A percentile compares a stretch with the other conserved stretches of the same genome.
Evolutionary conservation across 805 yeast species (phyloP).

Genomic region (Priceomyces medius): DNA sequence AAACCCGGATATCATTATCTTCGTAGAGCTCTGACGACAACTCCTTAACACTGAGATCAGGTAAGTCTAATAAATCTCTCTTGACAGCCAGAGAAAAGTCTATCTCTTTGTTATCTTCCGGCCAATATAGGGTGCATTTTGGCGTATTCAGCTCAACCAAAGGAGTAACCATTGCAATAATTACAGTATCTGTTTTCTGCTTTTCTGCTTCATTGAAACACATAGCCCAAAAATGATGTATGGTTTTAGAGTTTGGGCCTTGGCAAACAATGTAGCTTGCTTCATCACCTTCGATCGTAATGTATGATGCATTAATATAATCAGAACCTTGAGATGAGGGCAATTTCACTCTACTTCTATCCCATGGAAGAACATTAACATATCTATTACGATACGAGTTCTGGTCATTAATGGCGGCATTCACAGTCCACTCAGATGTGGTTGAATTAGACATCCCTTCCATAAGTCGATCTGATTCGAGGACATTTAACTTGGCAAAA

Average conservation of each 20-base stretch:
- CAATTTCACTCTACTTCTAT: slow-evolving; percentile 31
- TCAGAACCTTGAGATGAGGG: slow-evolving; percentile 22
- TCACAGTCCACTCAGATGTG: slow-evolving; percentile 8
- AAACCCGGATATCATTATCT: slow-evolving; percentile 23
- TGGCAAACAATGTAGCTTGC: slow-evolving; percentile 65
- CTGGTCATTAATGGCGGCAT: slow-evolving; percentile 2
- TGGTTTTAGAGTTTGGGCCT: slow-evolving; percentile 51
- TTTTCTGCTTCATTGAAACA: slow-evolving; percentile 32
- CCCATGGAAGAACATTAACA: slow-evolving; percentile 42
- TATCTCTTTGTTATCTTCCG: slow-evolving; percentile 17
- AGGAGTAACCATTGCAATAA: slow-evolving; percentile 51
- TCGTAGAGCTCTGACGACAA: slow-evolving; percentile 14
- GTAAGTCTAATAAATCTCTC: slow-evolving; percentile 22
- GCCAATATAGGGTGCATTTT: slow-evolving; percentile 48
- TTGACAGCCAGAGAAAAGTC: slow-evolving; percentile 17
- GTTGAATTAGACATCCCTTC: slow-evolving; percentile 9
- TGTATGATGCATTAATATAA: slow-evolving; percentile 42
- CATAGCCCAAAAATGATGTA: slow-evolving; percentile 51
- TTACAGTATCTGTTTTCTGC: slow-evolving; percentile 22
- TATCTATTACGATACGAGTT: slow-evolving; percentile 30
- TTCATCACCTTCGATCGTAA: slow-evolving; percentile 14
- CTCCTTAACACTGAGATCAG: slow-evolving; percentile 17
- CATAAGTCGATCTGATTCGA: slow-evolving; percentile 9
- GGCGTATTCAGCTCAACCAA: slow-evolving; percentile 40
- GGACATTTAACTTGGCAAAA: slow-evolving; percentile 5